Conservation (phyloP, 2,329 filamentous ascomycete genomes). For the Sodiomyces alkalinus region DNA sequence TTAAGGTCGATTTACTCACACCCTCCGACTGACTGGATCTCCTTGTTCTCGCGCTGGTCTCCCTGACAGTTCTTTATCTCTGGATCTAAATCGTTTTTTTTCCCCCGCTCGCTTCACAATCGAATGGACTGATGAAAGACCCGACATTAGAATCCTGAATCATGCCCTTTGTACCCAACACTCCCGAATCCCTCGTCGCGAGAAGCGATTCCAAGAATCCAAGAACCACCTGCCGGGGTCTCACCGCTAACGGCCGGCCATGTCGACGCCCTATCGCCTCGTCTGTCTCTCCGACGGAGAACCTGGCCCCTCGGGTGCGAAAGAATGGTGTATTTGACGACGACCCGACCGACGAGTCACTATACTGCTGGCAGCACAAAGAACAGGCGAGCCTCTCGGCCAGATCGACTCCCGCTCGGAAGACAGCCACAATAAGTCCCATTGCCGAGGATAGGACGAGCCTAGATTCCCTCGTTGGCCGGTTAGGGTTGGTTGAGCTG, state of each 20-base stretch:
- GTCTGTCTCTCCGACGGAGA: conserved; percentile 8
- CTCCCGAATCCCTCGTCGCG: conserved; percentile 64
- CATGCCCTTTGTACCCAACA: conserved; percentile 56
- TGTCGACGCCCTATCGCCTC: conserved; percentile 59
- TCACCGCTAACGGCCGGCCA: conserved; percentile 67
- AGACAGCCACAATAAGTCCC: conserved; percentile 29
- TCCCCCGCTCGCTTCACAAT: not conserved
- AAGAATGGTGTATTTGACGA: conserved; percentile 20
- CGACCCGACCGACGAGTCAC: conserved; percentile 40
- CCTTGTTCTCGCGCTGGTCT: not conserved
- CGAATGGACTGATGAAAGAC: not conserved
- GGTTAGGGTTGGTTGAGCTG: conserved; percentile 60
- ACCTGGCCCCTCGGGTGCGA: conserved; percentile 13
- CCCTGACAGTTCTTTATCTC: not conserved
- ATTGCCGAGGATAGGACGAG: conserved; percentile 55
- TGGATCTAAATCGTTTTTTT: not conserved
- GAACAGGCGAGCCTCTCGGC: conserved; percentile 60
- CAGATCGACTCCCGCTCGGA: conserved; percentile 26
- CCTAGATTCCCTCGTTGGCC: conserved; percentile 72
- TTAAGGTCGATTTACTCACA: not conserved
- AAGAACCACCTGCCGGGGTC: conserved; percentile 70
- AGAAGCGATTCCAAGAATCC: conserved; percentile 78
- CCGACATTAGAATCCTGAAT: not conserved
- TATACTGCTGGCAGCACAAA: conserved; percentile 92
- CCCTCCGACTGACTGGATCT: too few relatives aligned